Percentiles rank a stretch among this genome's conserved stretches.
phyloP scores from a whole-genome alignment of 306 rosid genomes.

The Gleditsia sinensis region DNA sequence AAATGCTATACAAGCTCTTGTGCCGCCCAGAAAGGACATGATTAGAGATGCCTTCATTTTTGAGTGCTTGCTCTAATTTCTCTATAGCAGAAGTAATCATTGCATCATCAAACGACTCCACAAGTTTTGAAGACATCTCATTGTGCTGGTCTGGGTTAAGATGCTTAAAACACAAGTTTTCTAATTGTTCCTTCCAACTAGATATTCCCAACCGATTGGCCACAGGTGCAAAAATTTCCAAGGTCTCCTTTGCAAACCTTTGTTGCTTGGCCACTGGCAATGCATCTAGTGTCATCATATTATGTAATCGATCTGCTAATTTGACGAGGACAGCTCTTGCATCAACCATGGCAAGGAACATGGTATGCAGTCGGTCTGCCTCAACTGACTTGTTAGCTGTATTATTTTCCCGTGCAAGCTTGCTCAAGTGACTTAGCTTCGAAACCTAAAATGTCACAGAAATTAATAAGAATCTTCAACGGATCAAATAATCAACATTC shows the following conservation, averaged over 20 bases:
- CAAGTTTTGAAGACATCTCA: slow-evolving; percentile 80
- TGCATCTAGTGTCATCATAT: slow-evolving; percentile 92
- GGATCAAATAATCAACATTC: not conserved
- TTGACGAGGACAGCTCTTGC: slow-evolving; percentile 95
- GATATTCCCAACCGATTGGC: slow-evolving; percentile 93
- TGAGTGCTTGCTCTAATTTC: slow-evolving; percentile 71
- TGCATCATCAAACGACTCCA: slow-evolving; percentile 78
- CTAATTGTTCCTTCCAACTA: slow-evolving; percentile 91
- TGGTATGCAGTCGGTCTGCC: slow-evolving; percentile 97
- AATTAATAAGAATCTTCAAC: slow-evolving; percentile 30
- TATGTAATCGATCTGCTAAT: slow-evolving; percentile 92
- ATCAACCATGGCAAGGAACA: slow-evolving; percentile 99
- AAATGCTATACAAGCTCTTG: slow-evolving; percentile 87
- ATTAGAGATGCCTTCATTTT: slow-evolving; percentile 71
- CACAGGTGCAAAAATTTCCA: slow-evolving; percentile 98
- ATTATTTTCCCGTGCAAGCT: slow-evolving; percentile 93
- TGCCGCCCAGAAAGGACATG: slow-evolving; percentile 87
- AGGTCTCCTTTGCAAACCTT: slow-evolving; percentile 96
- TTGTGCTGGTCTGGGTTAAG: slow-evolving; percentile 69
- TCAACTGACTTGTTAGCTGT: slow-evolving; percentile 83
- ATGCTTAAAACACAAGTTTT: slow-evolving; percentile 91
- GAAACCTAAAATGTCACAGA: slow-evolving; percentile 65
- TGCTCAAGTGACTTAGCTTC: slow-evolving; percentile 90
- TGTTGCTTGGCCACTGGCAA: slow-evolving; percentile 73
- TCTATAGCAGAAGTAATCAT: slow-evolving; percentile 68